Base-by-base conservation (phyloP, 2,329 filamentous ascomycete genomes). In the Fusarium sp. region DNA sequence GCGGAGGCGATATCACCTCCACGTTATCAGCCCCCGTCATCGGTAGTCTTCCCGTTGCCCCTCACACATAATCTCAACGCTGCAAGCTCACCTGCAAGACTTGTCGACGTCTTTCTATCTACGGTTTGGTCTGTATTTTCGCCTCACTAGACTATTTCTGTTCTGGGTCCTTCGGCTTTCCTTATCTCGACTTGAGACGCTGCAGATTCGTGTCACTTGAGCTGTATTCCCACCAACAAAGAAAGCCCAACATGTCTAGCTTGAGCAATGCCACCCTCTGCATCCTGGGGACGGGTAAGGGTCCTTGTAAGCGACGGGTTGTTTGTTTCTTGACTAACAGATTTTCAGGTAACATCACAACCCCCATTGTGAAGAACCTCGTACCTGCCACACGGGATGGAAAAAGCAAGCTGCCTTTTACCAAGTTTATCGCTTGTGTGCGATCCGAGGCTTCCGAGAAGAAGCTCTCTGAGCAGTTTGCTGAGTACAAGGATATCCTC, bases 281-380 rank as follows among this genome's bases (percentile, higher is more conserved):
- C 16, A 72, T 78, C 55, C 31, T 78, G 17, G 77, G 77, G 10
- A 76, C 72, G 5, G 77, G 77, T 75, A 69, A 7, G 66, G 8
- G 4, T 27, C 14, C 2, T 27, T 9, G 6, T 5, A 27, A 56
- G 1, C 17, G 22, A 14, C 0, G 2, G 1, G 16, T 7, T 1
- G 6, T 20, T 33, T 11, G 20, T 12, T 7, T 22, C 8, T 9
- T 33, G 4, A 53, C 57, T 22, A 9, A 24, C 12, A 16, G 5
- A 10, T 6, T 0, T 0, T 22, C 8, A 82, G 80, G 80, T 14
- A 82, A 81, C 51, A 76, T 82, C 5, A 81, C 80, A n/a, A 78
- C 64, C 14, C 76, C 78, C 1, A 79, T 80, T 33, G 74, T 82
- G 24, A 75, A 76, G 33, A 70, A 71, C 17, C 22, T 81, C 2